Evolutionary conservation across 805 yeast genomes (phyloP).

Genomic region (Spencermartinsiella europaea): DNA sequence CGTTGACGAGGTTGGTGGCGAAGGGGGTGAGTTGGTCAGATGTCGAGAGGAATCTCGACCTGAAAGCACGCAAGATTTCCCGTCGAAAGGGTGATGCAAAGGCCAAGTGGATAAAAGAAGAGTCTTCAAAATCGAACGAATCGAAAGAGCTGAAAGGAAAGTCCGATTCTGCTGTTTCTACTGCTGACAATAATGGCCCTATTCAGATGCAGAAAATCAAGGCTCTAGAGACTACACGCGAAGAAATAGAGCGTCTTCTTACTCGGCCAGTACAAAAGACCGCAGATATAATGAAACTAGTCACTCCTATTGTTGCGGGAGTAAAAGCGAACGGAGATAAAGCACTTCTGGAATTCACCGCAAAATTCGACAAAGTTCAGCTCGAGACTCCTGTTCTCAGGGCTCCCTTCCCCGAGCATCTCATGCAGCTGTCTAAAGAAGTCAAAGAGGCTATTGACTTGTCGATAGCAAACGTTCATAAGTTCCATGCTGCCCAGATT

Average conservation of each 20-base stretch:
- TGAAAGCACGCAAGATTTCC: constrained; percentile 79
- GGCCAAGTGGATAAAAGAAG: constrained; percentile 54
- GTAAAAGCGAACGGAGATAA: constrained; percentile 77
- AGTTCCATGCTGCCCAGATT: constrained; percentile 87
- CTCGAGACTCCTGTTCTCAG: constrained; percentile 65
- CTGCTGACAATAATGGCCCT: constrained; percentile 13
- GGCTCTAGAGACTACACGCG: constrained; percentile 36
- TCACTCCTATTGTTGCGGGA: constrained; percentile 78
- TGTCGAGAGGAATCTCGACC: constrained; percentile 76
- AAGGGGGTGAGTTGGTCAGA: constrained; percentile 76
- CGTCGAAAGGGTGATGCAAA: constrained; percentile 97
- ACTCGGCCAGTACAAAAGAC: constrained; percentile 95
- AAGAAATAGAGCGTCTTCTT: constrained; percentile 56
- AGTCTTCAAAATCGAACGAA: constrained; percentile 16
- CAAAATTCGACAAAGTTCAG: constrained; percentile 81
- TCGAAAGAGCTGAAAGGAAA: constrained; percentile 12
- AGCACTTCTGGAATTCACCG: constrained; percentile 85
- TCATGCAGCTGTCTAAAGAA: constrained; percentile 67
- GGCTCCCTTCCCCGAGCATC: constrained; percentile 82
- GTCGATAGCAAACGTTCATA: constrained; percentile 80
- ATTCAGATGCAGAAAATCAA: constrained; percentile 50
- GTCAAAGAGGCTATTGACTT: constrained; percentile 82
- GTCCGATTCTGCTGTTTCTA: constrained; percentile 18
- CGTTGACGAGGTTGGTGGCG: constrained; percentile 59
- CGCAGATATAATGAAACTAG: constrained; percentile 86